Conservation (phyloP, 495 filamentous ascomycete species). For the Penicillium salamii region DNA sequence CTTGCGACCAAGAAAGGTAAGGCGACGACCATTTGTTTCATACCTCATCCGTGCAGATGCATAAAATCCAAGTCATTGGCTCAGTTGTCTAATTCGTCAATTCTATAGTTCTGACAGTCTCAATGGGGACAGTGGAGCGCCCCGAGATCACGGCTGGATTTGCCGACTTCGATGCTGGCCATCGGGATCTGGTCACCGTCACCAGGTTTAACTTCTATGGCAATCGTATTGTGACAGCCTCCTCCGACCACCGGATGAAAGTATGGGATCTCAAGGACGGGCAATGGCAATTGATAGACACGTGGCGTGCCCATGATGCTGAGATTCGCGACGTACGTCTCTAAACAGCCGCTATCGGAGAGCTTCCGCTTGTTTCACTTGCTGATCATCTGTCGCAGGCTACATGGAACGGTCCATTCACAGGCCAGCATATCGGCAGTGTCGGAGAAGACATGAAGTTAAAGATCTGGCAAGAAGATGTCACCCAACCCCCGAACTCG, state of each 20-base stretch:
- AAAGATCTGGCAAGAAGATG: constrained; percentile 88
- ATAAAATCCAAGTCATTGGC: constrained; percentile 22
- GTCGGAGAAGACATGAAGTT: constrained; percentile 85
- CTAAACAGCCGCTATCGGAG: neutral
- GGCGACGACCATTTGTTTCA: constrained; percentile 27
- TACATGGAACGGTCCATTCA: constrained; percentile 71
- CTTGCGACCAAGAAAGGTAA: constrained; percentile 19
- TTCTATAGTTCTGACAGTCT: constrained; percentile 5
- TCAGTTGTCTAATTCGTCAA: constrained; percentile 13
- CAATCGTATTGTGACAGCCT: constrained; percentile 84
- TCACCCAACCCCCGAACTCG: constrained; percentile 62
- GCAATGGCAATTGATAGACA: constrained; percentile 77
- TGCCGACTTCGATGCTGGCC: constrained; percentile 65
- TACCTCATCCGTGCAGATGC: constrained; percentile 24
- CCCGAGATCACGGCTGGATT: constrained; percentile 47
- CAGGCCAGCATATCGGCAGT: constrained; percentile 60
- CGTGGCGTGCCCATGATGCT: constrained; percentile 86
- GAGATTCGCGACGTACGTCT: constrained; percentile 80
- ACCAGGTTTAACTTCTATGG: constrained; percentile 73
- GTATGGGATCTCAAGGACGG: constrained; percentile 84
- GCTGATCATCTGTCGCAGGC: constrained; percentile 47
- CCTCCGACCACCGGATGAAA: constrained; percentile 88
- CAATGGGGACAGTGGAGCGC: constrained; percentile 27
- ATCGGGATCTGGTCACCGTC: constrained; percentile 53
- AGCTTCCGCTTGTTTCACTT: constrained; percentile 2